Conservation (phyloP, 768 basidiomycete genomes). For the Boletus sensibilis region DNA sequence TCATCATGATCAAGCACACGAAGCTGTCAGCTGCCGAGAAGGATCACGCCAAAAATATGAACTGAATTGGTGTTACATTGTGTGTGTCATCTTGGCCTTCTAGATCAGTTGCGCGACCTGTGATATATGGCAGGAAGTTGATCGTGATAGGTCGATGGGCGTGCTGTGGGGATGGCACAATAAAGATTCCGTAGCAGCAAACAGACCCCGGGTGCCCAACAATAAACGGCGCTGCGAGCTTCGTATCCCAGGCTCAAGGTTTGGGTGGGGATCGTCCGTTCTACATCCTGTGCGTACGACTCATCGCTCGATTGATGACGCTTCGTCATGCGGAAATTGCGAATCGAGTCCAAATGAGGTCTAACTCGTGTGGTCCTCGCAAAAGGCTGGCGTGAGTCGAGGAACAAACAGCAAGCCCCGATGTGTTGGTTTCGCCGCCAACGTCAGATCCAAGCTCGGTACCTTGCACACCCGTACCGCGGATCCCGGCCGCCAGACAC, state of each 20-base stretch:
- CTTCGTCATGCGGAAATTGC: conserved; percentile 8
- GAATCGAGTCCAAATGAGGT: conserved; percentile 12
- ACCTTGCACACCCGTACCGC: conserved; percentile 15
- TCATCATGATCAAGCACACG: conserved; percentile 13
- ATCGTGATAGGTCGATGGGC: conserved; percentile 14
- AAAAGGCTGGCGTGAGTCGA: conserved; percentile 10
- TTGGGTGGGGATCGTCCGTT: not conserved
- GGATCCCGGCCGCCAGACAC: conserved; percentile 11
- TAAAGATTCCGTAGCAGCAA: conserved; percentile 4
- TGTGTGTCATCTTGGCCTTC: conserved; percentile 17
- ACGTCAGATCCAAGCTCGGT: conserved; percentile 10
- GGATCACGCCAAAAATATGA: conserved; percentile 6
- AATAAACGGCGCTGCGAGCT: conserved; percentile 13
- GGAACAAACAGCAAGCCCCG: not conserved
- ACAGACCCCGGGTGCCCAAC: conserved; percentile 5
- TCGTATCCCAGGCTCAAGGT: conserved; percentile 10
- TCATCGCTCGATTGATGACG: conserved; percentile 6
- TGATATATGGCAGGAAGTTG: conserved; percentile 12
- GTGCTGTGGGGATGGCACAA: conserved; percentile 16
- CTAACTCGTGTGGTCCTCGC: conserved; percentile 7
- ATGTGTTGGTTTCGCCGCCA: not conserved
- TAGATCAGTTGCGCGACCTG: conserved; percentile 6
- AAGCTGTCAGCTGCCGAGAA: conserved; percentile 13
- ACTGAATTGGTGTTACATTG: conserved; percentile 13
- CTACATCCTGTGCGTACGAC: conserved; percentile 9